Evolutionary conservation across 1,284 basidiomycete genomes (phyloP).

Genomic region (Jaminaea rosea): DNA sequence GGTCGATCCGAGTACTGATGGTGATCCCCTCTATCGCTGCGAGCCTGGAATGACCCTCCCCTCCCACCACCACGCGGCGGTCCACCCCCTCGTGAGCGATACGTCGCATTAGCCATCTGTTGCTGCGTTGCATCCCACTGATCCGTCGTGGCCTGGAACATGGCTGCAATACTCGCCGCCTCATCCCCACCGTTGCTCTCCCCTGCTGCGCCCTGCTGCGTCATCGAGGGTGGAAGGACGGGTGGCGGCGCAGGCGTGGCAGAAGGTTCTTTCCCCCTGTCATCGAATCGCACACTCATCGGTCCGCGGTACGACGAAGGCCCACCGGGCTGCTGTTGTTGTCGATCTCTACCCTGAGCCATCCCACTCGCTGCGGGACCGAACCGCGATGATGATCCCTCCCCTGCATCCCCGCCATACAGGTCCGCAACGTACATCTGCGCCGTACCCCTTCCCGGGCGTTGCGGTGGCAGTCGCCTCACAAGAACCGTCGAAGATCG

Average conservation of each 20-base stretch:
- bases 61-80: constrained; percentile 29
- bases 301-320: constrained; percentile 24
- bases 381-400: background rate
- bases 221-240: background rate
- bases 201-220: background rate
- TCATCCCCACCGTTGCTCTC: constrained; percentile 20
- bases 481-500: constrained; percentile 89
- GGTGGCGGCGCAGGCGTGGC: background rate
- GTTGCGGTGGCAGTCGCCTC: constrained; percentile 72
- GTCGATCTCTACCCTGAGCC: background rate
- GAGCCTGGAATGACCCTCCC: too few species aligned
- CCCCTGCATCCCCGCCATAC: constrained; percentile 1
- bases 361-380: constrained; percentile 27
- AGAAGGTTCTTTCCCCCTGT: constrained; percentile 60
- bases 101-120: constrained; percentile 70
- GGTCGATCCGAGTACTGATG: constrained; percentile 40
- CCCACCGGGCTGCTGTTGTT: background rate
- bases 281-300: constrained; percentile 84
- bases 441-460: constrained; percentile 84
- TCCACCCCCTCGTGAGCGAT: constrained; percentile 33
- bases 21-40: constrained; percentile 14
- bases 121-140: constrained; percentile 95
- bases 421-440: constrained; percentile 69
- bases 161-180: constrained; percentile 63
- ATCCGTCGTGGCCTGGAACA: constrained; percentile 81